Evolutionary conservation across 1,284 basidiomycete genomes (phyloP).

Genomic region (Malassezia caprae): DNA sequence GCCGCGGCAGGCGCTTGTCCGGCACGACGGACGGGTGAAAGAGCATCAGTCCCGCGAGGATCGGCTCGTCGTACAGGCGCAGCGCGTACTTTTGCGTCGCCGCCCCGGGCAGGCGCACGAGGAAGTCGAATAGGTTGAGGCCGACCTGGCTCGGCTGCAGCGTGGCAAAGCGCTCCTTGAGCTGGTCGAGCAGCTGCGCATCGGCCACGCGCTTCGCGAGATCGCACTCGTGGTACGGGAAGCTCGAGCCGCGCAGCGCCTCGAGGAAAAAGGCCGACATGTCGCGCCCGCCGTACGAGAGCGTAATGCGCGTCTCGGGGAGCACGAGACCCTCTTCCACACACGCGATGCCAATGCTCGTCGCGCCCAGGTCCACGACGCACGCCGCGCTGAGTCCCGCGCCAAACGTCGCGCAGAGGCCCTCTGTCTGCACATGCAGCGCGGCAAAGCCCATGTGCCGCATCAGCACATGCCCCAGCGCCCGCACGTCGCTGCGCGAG

Average conservation of each 20-base stretch:
- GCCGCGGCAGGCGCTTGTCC: conserved; percentile 50
- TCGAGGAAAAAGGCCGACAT: conserved; percentile 78
- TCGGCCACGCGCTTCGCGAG: conserved; percentile 29
- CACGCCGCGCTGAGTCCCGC: conserved; percentile 89
- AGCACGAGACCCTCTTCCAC: conserved; percentile 89
- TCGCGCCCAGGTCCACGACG: conserved; percentile 86
- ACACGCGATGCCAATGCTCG: conserved; percentile 74
- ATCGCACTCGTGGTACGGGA: conserved; percentile 77
- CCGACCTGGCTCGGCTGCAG: conserved; percentile 43
- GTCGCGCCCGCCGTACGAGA: conserved; percentile 85
- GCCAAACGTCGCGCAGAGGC: conserved; percentile 86
- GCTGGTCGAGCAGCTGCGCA: conserved; percentile 29
- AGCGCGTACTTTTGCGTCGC: conserved; percentile 78
- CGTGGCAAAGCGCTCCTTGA: conserved; percentile 41
- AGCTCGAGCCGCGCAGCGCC: conserved; percentile 67
- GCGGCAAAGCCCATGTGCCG: conserved; percentile 59
- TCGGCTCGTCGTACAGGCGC: conserved; percentile 88
- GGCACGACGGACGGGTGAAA: conserved; percentile 87
- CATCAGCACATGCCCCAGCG: conserved; percentile 66
- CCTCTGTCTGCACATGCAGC: conserved; percentile 50
- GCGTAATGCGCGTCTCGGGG: conserved; percentile 71
- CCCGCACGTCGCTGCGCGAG: conserved; percentile 70
- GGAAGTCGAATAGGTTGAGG: conserved; percentile 62
- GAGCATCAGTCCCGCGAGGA: conserved; percentile 80
- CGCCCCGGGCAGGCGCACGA: conserved; percentile 59